Percentiles rank a stretch among this genome's conserved stretches.
These are phyloP conservation scores for Phytophthora uliginosa DNA, from an alignment of 352 stramenopile species.

Conservation along the genomic window DNA sequence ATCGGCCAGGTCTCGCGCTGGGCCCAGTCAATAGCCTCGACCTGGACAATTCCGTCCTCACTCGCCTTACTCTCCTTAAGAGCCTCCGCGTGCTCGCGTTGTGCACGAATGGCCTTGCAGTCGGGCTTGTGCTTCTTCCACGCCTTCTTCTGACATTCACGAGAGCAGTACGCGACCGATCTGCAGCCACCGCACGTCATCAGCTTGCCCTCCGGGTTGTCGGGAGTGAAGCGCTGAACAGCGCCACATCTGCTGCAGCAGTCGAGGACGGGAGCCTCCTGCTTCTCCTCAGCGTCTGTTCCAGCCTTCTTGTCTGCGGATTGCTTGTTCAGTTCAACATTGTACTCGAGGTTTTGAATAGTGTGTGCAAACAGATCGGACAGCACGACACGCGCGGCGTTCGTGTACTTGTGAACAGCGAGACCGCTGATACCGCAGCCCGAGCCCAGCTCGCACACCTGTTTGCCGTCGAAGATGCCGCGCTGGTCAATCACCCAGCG, in stretches of 20 bases:
- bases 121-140: constrained; percentile 89
- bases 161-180: constrained; percentile 84
- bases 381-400: constrained; percentile 79
- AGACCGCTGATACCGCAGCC: constrained; percentile 88
- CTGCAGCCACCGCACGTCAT: constrained; percentile 86
- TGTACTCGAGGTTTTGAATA: constrained; percentile 85
- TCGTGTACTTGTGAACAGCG: constrained; percentile 82
- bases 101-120: constrained; percentile 75
- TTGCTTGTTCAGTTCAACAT: constrained; percentile 79
- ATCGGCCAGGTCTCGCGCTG: constrained; percentile 80
- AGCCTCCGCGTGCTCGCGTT: constrained; percentile 38
- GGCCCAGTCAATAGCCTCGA: constrained; percentile 86
- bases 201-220: constrained; percentile 91
- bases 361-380: constrained; percentile 89
- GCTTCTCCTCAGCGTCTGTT: constrained; percentile 36
- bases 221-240: constrained; percentile 78
- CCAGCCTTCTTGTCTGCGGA: constrained; percentile 16
- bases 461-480: constrained; percentile 70
- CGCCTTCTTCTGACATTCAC: constrained; percentile 87
- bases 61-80: constrained; percentile 26
- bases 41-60: constrained; percentile 51
- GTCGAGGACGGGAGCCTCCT: constrained; percentile 37
- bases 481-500: constrained; percentile 85
- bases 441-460: constrained; percentile 86
- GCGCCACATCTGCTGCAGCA: constrained; percentile 78